Conservation (phyloP, 2,329 filamentous ascomycete genomes). For the Penicillium palitans region DNA sequence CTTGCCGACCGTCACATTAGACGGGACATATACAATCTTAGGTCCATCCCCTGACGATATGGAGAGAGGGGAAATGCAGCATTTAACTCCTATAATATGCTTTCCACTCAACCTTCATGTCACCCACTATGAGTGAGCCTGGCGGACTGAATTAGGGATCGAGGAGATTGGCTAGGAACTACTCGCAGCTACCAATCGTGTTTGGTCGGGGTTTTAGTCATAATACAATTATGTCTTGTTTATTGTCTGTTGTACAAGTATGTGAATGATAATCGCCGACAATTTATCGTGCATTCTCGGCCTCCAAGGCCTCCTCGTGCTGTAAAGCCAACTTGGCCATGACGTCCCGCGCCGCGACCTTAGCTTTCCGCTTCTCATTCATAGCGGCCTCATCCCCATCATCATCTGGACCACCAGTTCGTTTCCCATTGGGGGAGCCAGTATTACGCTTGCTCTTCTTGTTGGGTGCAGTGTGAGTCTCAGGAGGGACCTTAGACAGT, state of each 20-base stretch:
- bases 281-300: slow-evolving; percentile 24
- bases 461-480: background rate
- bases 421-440: background rate
- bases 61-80: no score
- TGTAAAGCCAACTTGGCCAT: slow-evolving; percentile 41
- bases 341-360: slow-evolving; percentile 36
- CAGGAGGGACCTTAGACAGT: background rate
- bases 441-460: slow-evolving; percentile 8
- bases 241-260: slow-evolving; percentile 2
- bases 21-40: no score
- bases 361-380: slow-evolving; percentile 34
- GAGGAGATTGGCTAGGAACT: background rate
- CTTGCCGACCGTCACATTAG: no score
- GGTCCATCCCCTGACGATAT: no score
- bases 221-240: no score
- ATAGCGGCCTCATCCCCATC: slow-evolving; percentile 10
- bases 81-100: no score
- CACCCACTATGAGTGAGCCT: no score
- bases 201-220: background rate
- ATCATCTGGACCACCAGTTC: slow-evolving; percentile 1
- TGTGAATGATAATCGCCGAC: background rate
- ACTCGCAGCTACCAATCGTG: background rate
- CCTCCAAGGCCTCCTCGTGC: slow-evolving; percentile 43
- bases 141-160: no score
- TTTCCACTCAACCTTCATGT: no score